Conservation (phyloP, 2,329 filamentous ascomycete genomes). For the Orbilia ellipsospora region DNA sequence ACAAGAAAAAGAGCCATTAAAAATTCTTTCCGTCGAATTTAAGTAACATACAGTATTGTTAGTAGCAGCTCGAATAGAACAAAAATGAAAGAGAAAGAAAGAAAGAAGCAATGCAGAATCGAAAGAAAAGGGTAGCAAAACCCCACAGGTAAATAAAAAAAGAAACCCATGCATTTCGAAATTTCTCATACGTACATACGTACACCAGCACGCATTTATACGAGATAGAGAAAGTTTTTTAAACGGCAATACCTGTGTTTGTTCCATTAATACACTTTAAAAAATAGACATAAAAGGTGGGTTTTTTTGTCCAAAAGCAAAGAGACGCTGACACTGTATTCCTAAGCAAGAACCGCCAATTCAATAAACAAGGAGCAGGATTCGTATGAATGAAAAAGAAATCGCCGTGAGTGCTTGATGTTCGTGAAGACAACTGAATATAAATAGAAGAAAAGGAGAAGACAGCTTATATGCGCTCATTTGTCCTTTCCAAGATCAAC, state of each 20-base stretch:
- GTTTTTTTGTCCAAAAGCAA: constrained; percentile 13
- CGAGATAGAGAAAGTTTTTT: constrained; percentile 11
- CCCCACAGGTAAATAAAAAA: constrained; percentile 8
- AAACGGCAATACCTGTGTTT: background rate
- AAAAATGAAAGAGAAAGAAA: constrained; percentile 20
- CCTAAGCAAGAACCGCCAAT: constrained; percentile 33
- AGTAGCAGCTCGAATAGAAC: background rate
- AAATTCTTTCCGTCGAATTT: constrained; percentile 37
- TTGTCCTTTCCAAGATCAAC: constrained; percentile 52
- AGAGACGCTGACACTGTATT: constrained; percentile 54
- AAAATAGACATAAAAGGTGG: constrained; percentile 17
- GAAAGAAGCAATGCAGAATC: background rate
- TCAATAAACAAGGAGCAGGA: constrained; percentile 5
- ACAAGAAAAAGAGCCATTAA: constrained; percentile 31
- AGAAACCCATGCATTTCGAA: constrained; percentile 42
- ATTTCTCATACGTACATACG: background rate
- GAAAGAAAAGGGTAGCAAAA: constrained; percentile 12
- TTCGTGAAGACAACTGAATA: constrained; percentile 4
- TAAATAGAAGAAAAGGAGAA: constrained; percentile 1
- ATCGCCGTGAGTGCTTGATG: background rate
- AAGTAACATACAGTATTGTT: constrained; percentile 45
- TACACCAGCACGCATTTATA: constrained; percentile 44
- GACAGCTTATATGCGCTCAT: constrained; percentile 15
- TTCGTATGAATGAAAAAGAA: constrained; percentile 2
- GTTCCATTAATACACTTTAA: constrained; percentile 53